Conservation (phyloP, 768 basidiomycete genomes). For the Boletus pseudopeckii region DNA sequence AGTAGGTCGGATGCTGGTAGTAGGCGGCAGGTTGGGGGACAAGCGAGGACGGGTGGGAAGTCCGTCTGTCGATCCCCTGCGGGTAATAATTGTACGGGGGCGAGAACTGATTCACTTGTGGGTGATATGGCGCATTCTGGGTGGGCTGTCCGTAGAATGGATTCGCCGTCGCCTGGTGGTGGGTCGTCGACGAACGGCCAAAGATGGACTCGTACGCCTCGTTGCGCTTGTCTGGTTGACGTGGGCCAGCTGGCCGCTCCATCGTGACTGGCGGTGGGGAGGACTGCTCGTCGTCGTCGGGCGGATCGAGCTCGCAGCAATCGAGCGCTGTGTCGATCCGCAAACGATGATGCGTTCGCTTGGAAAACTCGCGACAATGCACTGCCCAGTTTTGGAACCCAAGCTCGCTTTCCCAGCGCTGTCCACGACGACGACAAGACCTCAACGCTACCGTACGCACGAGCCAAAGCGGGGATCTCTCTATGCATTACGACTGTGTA, state of each 20-base stretch:
- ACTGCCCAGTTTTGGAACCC: constrained; percentile 24
- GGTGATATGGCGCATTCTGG: constrained; percentile 18
- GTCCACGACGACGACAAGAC: constrained; percentile 1
- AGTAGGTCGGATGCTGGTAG: constrained; percentile 28
- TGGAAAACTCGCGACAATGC: constrained; percentile 15
- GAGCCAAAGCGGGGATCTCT: background rate
- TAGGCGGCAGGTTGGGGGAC: constrained; percentile 27
- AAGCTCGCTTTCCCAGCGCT: constrained; percentile 6
- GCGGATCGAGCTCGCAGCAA: constrained; percentile 1
- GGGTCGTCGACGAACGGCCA: constrained; percentile 62
- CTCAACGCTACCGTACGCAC: background rate
- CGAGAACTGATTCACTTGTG: constrained; percentile 28
- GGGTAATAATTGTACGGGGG: constrained; percentile 42
- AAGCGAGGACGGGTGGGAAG: constrained; percentile 42
- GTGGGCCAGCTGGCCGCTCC: constrained; percentile 60
- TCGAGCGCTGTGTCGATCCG: constrained; percentile 8
- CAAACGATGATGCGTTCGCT: constrained; percentile 5
- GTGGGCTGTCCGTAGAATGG: constrained; percentile 18
- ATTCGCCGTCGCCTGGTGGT: constrained; percentile 38
- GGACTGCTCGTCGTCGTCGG: constrained; percentile 2
- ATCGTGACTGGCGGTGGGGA: constrained; percentile 27
- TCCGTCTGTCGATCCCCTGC: constrained; percentile 43
- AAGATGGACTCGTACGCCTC: constrained; percentile 88
- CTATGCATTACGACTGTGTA: constrained; percentile 4
- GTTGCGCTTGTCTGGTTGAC: constrained; percentile 65